Base-by-base conservation (phyloP, 2,329 filamentous ascomycete species). In the Fonsecaea pedrosoi region DNA sequence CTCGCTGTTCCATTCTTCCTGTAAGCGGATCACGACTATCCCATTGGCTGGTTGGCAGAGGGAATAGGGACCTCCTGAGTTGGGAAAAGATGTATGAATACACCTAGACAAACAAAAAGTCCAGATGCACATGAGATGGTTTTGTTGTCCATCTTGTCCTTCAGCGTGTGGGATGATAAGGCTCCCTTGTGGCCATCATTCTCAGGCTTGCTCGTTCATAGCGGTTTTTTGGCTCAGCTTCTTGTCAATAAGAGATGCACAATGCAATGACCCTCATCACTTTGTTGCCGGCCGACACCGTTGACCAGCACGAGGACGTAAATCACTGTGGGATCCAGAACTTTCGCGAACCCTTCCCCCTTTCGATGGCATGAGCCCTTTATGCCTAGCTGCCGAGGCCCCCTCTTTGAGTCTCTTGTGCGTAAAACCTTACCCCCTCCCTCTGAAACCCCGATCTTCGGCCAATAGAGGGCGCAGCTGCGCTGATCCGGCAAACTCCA, bases 1-100 rank as follows among this genome's bases (percentile, higher is more conserved):
- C 48, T 67, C 45, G 65, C 57, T 9, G 57, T 60, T 18, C 57
- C 65, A 25, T 60, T 67, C 56, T 34, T 67, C 4, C 35, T 67
- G 32, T 67, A 54, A 35, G 21, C 55, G 53, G 53, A 34, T 35
- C 18, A 25, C 34, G 15, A 55, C 30, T 45, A 34, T 45, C 42
- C 30, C 38, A 37, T 30, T 42, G 50, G 18, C 38, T 4, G 50
- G 50, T n/a, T n/a, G 7, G 34, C 53, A 55, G 53, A 50, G 45
- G 45, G 9, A 12, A 25, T 12, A 10, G 45, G 9, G 25, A 25
- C 25, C 18, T 50, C 18, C 18, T 50, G 18, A 25, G 45, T 6
- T 50, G 21, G n/a, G 45, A 50, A 50, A 25, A 50, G 45, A 50
- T 50, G 45, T 50, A 50, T 25, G 18, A 50, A 50, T 50, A 50